Evolutionary conservation across 2,329 filamentous ascomycete species (phyloP).

Genomic region (Neofusicoccum ribis): DNA sequence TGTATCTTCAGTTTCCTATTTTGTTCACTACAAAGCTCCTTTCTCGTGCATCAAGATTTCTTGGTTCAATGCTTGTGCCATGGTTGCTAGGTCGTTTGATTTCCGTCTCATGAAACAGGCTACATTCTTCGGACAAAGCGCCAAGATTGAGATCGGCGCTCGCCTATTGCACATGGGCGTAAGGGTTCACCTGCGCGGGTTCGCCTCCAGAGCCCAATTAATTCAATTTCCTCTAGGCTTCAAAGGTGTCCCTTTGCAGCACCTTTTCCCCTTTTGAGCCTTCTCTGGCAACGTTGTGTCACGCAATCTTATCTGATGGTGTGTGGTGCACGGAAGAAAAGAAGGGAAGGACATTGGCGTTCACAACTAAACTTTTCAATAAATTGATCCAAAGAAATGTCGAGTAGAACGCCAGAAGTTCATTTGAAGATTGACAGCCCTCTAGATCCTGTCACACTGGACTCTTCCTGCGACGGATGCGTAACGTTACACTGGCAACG

Average conservation of each 20-base stretch:
- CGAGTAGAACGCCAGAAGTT: too few relatives aligned
- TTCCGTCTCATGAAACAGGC: not conserved
- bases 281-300: not conserved
- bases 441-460: too few relatives aligned
- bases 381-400: too few relatives aligned
- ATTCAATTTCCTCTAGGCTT: not conserved
- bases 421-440: too few relatives aligned
- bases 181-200: not conserved
- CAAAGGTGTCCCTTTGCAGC: not conserved
- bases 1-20: not conserved
- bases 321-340: too few relatives aligned
- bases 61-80: not conserved
- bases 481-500: too few relatives aligned
- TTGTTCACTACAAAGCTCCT: not conserved
- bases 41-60: not conserved
- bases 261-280: not conserved
- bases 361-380: too few relatives aligned
- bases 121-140: slow-evolving; percentile 2
- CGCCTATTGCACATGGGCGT: slow-evolving; percentile 13
- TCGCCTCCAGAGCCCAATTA: not conserved
- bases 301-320: not conserved
- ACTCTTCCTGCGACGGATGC: too few relatives aligned
- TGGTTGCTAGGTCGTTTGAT: not conserved
- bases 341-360: too few relatives aligned
- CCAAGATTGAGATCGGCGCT: slow-evolving; percentile 15